Conservation (phyloP, 2,329 filamentous ascomycete species). For the Fusarium nodosum region DNA sequence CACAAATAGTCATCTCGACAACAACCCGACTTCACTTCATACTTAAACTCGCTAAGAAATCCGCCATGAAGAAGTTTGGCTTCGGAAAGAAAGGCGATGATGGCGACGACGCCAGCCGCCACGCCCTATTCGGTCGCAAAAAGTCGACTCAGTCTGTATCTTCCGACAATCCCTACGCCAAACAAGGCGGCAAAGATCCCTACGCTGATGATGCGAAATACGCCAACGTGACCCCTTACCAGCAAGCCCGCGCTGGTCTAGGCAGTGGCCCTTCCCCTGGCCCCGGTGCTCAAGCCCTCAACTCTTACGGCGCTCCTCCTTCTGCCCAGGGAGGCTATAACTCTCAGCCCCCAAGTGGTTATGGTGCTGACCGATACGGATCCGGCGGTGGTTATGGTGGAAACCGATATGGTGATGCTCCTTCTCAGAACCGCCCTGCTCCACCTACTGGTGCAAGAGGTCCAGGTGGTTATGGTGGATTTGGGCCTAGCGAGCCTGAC, state of each 20-base stretch:
- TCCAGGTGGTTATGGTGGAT: slow-evolving; percentile 72
- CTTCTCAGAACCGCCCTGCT: slow-evolving; percentile 64
- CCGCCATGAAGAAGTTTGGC: slow-evolving; percentile 71
- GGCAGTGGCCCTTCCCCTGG: slow-evolving; percentile 54
- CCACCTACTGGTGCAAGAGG: slow-evolving; percentile 57
- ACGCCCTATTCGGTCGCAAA: slow-evolving; percentile 68
- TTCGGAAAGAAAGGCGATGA: slow-evolving; percentile 69
- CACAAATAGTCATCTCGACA: slow-evolving; percentile 5
- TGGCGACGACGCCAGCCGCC: slow-evolving; percentile 62
- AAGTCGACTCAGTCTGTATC: slow-evolving; percentile 62
- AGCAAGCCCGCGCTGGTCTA: slow-evolving; percentile 58
- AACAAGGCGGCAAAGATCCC: slow-evolving; percentile 64
- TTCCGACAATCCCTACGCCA: slow-evolving; percentile 71
- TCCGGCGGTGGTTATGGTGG: slow-evolving; percentile 63
- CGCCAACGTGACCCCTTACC: slow-evolving; percentile 61
- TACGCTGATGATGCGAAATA: slow-evolving; percentile 65
- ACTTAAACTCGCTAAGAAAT: not conserved
- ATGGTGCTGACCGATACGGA: slow-evolving; percentile 68
- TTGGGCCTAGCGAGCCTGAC: slow-evolving; percentile 65
- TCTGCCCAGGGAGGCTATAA: slow-evolving; percentile 42
- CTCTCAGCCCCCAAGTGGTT: slow-evolving; percentile 57
- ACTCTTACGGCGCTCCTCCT: slow-evolving; percentile 44
- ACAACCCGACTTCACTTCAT: slow-evolving; percentile 4
- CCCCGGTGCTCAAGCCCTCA: slow-evolving; percentile 47
- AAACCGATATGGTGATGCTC: slow-evolving; percentile 65